Percentiles rank a stretch among this genome's conserved stretches.
Conservation (phyloP, 2,329 filamentous ascomycete species). For the Stemphylium vesicarium region DNA sequence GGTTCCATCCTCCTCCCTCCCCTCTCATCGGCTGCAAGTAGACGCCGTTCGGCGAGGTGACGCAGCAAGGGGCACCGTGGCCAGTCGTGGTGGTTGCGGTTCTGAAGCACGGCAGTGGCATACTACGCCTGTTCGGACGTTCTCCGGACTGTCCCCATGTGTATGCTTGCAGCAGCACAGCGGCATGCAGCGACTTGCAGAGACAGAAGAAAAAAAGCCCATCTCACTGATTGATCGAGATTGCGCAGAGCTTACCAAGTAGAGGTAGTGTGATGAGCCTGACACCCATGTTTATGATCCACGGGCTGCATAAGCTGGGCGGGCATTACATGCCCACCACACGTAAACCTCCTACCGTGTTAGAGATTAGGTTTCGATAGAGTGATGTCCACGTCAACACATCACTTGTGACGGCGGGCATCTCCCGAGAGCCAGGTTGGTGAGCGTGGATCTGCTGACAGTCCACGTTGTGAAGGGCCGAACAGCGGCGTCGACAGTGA, state of each 20-base stretch:
- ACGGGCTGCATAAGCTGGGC: conserved; percentile 17
- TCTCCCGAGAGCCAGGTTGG: conserved; percentile 16
- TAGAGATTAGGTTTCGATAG: conserved; percentile 16
- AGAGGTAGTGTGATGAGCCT: conserved; percentile 4
- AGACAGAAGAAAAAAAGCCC: conserved; percentile 10
- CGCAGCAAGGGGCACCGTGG: neutral
- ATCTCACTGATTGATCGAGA: conserved; percentile 8
- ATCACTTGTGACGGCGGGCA: conserved; percentile 5
- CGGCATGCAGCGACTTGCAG: conserved; percentile 9
- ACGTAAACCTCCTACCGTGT: conserved; percentile 2
- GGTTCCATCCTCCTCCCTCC: neutral
- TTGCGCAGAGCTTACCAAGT: conserved; percentile 18
- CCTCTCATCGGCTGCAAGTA: conserved; percentile 2
- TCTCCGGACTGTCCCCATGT: conserved; percentile 1
- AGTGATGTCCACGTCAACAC: conserved; percentile 17
- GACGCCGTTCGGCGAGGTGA: conserved; percentile 6
- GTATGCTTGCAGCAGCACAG: neutral
- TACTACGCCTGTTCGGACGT: conserved; percentile 2
- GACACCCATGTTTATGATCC: conserved; percentile 16
- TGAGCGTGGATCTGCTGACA: conserved; percentile 16
- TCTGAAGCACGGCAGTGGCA: conserved; percentile 1
- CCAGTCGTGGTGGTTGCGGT: conserved; percentile 1
- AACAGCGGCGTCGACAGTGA: conserved; percentile 10
- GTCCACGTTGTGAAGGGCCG: conserved; percentile 13
- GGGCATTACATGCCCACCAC: conserved; percentile 5